Conservation (phyloP, 208 protist genomes). For the Novymonas esmeraldas region DNA sequence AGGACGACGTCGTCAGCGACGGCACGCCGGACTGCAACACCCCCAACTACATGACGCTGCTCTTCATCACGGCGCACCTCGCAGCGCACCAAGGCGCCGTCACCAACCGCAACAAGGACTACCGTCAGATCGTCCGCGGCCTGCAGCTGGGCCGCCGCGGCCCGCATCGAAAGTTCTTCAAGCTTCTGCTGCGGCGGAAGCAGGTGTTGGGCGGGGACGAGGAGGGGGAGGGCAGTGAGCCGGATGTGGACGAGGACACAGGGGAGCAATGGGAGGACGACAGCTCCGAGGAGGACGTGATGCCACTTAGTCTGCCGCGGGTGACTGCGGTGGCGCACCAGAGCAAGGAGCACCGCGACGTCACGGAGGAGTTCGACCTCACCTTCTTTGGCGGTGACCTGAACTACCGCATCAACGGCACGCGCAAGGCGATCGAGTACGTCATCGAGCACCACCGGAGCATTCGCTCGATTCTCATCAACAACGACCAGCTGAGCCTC, state of each 20-base stretch:
- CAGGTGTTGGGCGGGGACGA: conserved; percentile 12
- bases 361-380: conserved; percentile 91
- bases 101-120: conserved; percentile 82
- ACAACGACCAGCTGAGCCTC: conserved; percentile 92
- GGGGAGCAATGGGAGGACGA: conserved; percentile 11
- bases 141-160: conserved; percentile 56
- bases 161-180: conserved; percentile 43
- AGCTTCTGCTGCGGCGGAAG: conserved; percentile 7
- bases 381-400: conserved; percentile 95
- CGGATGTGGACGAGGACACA: conserved; percentile 1
- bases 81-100: conserved; percentile 88
- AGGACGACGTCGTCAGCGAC: background rate
- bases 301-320: conserved; percentile 16
- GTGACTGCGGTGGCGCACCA: conserved; percentile 7
- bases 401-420: conserved; percentile 96
- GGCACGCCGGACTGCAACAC: conserved; percentile 8
- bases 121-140: conserved; percentile 61
- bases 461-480: conserved; percentile 74
- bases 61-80: conserved; percentile 93
- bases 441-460: conserved; percentile 66
- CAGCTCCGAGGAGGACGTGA: conserved; percentile 9
- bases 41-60: conserved; percentile 58
- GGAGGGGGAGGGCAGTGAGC: conserved; percentile 13
- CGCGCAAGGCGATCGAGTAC: conserved; percentile 72
- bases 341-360: conserved; percentile 44